Evolutionary conservation across 2,329 filamentous ascomycete genomes (phyloP).

Genomic region (Ceratocystis variospora): DNA sequence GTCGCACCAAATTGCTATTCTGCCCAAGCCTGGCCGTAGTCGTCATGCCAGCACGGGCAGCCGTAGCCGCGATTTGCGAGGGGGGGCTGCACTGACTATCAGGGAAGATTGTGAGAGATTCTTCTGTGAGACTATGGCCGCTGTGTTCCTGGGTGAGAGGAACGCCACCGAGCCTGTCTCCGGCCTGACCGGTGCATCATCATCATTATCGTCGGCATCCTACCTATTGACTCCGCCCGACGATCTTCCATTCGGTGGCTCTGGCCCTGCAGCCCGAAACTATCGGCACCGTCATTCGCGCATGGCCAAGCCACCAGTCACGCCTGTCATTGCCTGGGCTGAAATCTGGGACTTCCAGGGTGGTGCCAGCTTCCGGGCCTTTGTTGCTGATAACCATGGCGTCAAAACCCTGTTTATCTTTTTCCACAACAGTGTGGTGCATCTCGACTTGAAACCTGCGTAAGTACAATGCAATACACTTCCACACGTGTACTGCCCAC

Average conservation of each 20-base stretch:
- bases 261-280: slow-evolving; percentile 20
- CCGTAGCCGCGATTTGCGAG: slow-evolving; percentile 43
- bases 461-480: slow-evolving; percentile 34
- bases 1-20: slow-evolving; percentile 50
- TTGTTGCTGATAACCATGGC: slow-evolving; percentile 56
- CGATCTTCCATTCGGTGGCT: slow-evolving; percentile 26
- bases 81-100: slow-evolving; percentile 92
- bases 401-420: slow-evolving; percentile 75
- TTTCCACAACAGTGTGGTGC: slow-evolving; percentile 59
- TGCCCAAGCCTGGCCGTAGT: slow-evolving; percentile 37
- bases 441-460: slow-evolving; percentile 74
- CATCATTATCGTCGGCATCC: background rate
- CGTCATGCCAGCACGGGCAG: slow-evolving; percentile 23
- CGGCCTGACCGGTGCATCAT: slow-evolving; percentile 67
- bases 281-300: background rate
- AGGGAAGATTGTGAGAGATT: slow-evolving; percentile 99
- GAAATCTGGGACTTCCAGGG: slow-evolving; percentile 78
- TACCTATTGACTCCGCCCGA: slow-evolving; percentile 41
- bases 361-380: slow-evolving; percentile 73
- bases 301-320: slow-evolving; percentile 20
- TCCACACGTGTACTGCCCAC: no score
- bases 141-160: slow-evolving; percentile 94
- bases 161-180: slow-evolving; percentile 62
- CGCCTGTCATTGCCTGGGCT: slow-evolving; percentile 47
- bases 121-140: slow-evolving; percentile 91